Evolutionary conservation across 495 filamentous ascomycete genomes (phyloP), one percentile per base, ranked within the genome.

Genomic region (Oidiodendron maius): DNA sequence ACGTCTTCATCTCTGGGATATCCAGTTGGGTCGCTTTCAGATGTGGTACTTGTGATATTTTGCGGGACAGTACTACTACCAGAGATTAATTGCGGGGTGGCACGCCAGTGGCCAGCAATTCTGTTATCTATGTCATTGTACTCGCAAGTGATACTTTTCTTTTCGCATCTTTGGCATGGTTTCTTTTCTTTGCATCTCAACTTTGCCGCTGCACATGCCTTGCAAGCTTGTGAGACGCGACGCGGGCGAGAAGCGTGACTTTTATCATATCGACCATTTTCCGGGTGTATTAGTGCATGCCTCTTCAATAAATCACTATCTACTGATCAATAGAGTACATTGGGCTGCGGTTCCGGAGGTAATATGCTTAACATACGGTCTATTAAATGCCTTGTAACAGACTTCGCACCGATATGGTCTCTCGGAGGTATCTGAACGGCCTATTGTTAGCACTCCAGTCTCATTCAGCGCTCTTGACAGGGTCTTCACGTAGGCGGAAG

Each of bases 101-200:
- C n/a, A n/a, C n/a, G n/a, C n/a, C n/a, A n/a, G n/a, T n/a, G n/a
- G n/a, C n/a, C n/a, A n/a, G n/a, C n/a, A n/a, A n/a, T n/a, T n/a
- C n/a, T n/a, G n/a, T n/a, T n/a, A n/a, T n/a, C n/a, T n/a, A n/a
- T n/a, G n/a, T n/a, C n/a, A n/a, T n/a, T n/a, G n/a, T n/a, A n/a
- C n/a, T n/a, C n/a, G n/a, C 55, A 58, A 18, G 30, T 13, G 17
- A 58, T 54, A 3, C 44, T 40, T 18, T 51, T 50, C 6, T 40
- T 28, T 20, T 68, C 64, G 55, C 79, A 83, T 41, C 79, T 69
- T 34, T 58, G 53, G 54, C 79, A 83, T 28, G 76, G 75, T 24
- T 67, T 67, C 11, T 72, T 71, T 9, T 75, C 72, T 22, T 71
- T 74, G 56, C 79, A 83, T 59, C 75, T 71, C 20, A 74, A 71